Conservation (phyloP, 2,329 filamentous ascomycete genomes). For the Colletotrichum sidae region DNA sequence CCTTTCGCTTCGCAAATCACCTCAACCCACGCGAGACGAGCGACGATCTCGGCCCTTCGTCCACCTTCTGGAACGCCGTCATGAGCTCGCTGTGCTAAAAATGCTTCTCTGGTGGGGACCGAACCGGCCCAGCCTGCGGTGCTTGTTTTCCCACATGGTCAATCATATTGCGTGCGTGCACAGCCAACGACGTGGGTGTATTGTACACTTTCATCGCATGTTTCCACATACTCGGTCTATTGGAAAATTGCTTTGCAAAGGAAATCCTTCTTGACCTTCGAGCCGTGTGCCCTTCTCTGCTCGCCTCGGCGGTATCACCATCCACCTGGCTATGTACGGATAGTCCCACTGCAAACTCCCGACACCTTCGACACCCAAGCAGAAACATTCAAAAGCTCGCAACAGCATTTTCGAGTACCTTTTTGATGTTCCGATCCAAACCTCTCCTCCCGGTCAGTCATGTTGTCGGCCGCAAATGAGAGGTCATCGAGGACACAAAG, state of each 20-base stretch:
- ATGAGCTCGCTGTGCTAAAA: conserved; percentile 22
- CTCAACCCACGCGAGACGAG: background rate
- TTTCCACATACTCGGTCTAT: conserved; percentile 7
- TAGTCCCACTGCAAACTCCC: too few species aligned
- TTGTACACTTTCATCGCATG: background rate
- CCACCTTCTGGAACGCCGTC: conserved; percentile 9
- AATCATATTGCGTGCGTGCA: conserved; percentile 20
- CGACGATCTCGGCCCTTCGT: conserved; percentile 3
- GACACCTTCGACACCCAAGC: too few species aligned
- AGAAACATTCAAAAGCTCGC: background rate
- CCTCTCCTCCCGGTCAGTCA: background rate
- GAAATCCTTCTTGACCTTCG: background rate
- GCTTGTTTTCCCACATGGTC: background rate
- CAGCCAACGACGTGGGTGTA: conserved; percentile 3
- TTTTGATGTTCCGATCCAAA: background rate
- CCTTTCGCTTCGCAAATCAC: conserved; percentile 17
- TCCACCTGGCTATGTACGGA: too few species aligned
- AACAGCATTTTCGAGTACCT: background rate
- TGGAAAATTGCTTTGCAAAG: background rate
- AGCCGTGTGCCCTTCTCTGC: too few species aligned
- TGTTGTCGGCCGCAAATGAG: conserved; percentile 19
- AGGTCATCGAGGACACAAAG: background rate
- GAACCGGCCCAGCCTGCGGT: too few species aligned
- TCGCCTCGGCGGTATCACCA: too few species aligned
- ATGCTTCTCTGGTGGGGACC: conserved; percentile 29